Evolutionary conservation across 257 asterid genomes (phyloP).

Genomic region (Capsicum rhomboideum): DNA sequence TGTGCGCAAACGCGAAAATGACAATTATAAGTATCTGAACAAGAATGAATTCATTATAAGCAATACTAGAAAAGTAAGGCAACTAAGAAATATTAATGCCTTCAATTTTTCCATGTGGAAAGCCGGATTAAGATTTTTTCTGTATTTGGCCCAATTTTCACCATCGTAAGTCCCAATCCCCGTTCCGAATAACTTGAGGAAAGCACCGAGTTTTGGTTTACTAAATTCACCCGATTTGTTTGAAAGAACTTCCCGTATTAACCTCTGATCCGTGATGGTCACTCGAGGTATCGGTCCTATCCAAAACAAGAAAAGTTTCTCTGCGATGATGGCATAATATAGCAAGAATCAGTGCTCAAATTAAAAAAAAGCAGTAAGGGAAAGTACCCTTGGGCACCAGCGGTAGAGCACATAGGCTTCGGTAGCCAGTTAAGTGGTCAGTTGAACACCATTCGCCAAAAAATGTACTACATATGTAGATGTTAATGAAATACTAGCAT

Average conservation of each 20-base stretch:
- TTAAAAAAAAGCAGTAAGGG: not conserved
- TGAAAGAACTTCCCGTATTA: conserved; percentile 4
- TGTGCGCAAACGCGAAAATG: not conserved
- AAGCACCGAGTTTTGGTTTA: not conserved
- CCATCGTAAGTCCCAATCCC: conserved; percentile 34
- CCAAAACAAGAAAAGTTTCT: not conserved
- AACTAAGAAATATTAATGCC: not conserved
- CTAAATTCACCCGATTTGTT: conserved; percentile 7
- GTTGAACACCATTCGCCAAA: too few relatives aligned
- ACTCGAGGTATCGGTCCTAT: conserved; percentile 6
- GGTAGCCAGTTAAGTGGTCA: too few relatives aligned
- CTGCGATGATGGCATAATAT: not conserved
- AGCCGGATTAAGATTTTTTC: conserved; percentile 25
- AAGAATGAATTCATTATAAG: not conserved
- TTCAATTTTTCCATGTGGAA: conserved; percentile 27
- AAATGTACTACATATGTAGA: not conserved
- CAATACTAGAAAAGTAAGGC: not conserved
- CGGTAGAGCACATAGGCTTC: too few relatives aligned
- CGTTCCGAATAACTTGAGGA: conserved; percentile 14
- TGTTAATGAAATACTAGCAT: too few relatives aligned
- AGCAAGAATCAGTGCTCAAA: not conserved
- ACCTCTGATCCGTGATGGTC: conserved; percentile 17
- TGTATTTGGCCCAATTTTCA: conserved; percentile 22
- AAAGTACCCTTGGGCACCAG: too few relatives aligned
- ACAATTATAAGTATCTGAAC: not conserved